These are phyloP conservation scores for Exophiala sideris DNA, from an alignment of 2,329 filamentous ascomycete species.

Conservation along the genomic window DNA sequence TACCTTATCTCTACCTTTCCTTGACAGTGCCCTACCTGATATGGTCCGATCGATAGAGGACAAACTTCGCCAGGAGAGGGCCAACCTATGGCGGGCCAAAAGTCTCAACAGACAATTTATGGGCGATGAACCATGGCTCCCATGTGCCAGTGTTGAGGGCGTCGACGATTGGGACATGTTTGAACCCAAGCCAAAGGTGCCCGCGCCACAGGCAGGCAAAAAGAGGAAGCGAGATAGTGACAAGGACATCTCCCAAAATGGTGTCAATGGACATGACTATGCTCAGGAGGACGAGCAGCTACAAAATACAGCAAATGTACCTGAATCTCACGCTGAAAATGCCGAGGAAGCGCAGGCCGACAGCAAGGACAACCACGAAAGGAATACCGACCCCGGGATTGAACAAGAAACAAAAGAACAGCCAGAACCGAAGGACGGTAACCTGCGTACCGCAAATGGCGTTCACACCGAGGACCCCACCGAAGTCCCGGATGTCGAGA, in stretches of 20 bases:
- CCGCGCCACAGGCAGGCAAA: conserved; percentile 6
- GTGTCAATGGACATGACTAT: conserved; percentile 17
- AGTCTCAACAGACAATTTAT: conserved; percentile 56
- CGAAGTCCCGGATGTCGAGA: background rate
- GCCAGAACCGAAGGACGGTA: background rate
- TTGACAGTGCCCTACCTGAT: conserved; percentile 55
- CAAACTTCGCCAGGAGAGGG: conserved; percentile 56
- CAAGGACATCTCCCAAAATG: conserved; percentile 16
- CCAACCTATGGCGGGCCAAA: conserved; percentile 56
- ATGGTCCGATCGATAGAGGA: conserved; percentile 56
- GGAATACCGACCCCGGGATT: background rate
- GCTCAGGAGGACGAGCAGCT: background rate
- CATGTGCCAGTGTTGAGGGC: conserved; percentile 52
- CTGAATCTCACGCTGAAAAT: background rate
- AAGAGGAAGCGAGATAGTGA: conserved; percentile 22
- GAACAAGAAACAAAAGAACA: background rate
- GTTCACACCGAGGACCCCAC: conserved; percentile 2
- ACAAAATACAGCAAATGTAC: background rate
- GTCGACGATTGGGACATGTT: conserved; percentile 49
- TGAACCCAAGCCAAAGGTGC: conserved; percentile 33
- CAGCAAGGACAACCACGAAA: background rate
- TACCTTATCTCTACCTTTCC: conserved; percentile 57
- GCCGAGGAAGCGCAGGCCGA: background rate
- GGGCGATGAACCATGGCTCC: conserved; percentile 60
- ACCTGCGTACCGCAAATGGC: conserved; percentile 14